Percentiles rank a stretch among this genome's conserved stretches.
Evolutionary conservation across 1,139 yeast species (phyloP).

Genomic region (Petasospora rhodanensis): DNA sequence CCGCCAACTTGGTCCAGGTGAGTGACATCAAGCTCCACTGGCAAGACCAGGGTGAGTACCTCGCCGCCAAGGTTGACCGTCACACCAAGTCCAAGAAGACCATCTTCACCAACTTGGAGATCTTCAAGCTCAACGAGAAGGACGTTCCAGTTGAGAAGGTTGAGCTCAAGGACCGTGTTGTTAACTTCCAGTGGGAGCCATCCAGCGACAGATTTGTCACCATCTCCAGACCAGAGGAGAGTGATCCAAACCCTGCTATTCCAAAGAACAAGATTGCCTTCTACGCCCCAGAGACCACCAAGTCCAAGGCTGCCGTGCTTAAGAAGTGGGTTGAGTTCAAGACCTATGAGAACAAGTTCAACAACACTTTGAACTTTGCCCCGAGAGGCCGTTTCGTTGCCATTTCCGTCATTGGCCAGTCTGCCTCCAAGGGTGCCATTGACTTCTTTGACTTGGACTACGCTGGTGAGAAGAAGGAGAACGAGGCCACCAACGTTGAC

Average conservation of each 20-base stretch:
- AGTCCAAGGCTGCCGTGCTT: constrained; percentile 27
- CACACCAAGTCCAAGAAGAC: constrained; percentile 95
- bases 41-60: constrained; percentile 82
- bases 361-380: constrained; percentile 81
- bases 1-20: constrained; percentile 92
- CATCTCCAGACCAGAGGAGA: constrained; percentile 60
- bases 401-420: constrained; percentile 62
- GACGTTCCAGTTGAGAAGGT: constrained; percentile 93
- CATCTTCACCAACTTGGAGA: constrained; percentile 85
- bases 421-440: constrained; percentile 53
- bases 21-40: constrained; percentile 89
- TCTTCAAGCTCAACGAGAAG: constrained; percentile 81
- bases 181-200: constrained; percentile 96
- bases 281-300: constrained; percentile 68
- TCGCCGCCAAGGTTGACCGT: constrained; percentile 95
- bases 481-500: constrained; percentile 22
- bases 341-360: constrained; percentile 54
- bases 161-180: constrained; percentile 85
- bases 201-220: constrained; percentile 80
- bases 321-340: constrained; percentile 60
- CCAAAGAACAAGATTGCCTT: constrained; percentile 72
- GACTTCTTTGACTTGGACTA: constrained; percentile 86
- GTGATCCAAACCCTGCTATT: constrained; percentile 59
- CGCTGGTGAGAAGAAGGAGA: constrained; percentile 54
- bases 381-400: constrained; percentile 91